These are phyloP conservation scores for Aspergillus sclerotiicarbonarius DNA, from an alignment of 495 filamentous ascomycete species.

Conservation along the genomic window DNA sequence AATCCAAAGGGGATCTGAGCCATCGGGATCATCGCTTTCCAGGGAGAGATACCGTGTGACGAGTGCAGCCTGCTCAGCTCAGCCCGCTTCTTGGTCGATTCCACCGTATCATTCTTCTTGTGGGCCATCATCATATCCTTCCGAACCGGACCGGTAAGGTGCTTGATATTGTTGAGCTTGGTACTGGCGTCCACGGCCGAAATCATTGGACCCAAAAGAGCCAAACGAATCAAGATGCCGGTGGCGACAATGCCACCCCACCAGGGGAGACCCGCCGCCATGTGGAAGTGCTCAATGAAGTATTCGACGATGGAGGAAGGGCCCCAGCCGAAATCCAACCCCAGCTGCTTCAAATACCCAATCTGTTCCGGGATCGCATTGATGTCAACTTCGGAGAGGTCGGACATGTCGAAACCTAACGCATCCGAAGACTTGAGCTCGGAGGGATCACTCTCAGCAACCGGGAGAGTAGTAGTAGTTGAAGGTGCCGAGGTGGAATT, in stretches of 20 bases:
- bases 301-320: constrained; percentile 67
- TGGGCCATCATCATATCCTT: constrained; percentile 42
- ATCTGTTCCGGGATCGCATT: constrained; percentile 63
- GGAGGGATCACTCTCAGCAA: constrained; percentile 7
- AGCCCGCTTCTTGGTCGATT: constrained; percentile 35
- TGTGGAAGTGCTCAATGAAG: constrained; percentile 76
- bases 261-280: constrained; percentile 74
- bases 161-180: constrained; percentile 41
- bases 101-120: constrained; percentile 37
- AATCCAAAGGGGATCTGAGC: constrained; percentile 69
- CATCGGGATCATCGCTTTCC: constrained; percentile 56
- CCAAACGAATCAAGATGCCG: constrained; percentile 61
- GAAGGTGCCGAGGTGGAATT: constrained; percentile 40
- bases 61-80: constrained; percentile 51
- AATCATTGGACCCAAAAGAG: constrained; percentile 63
- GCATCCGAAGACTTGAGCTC: neutral
- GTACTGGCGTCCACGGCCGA: constrained; percentile 57
- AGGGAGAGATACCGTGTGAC: constrained; percentile 50
- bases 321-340: constrained; percentile 84
- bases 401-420: neutral
- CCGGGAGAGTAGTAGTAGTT: constrained; percentile 9
- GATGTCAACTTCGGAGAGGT: constrained; percentile 38
- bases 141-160: constrained; percentile 36
- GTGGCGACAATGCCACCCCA: constrained; percentile 68
- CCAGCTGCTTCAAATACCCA: constrained; percentile 79